These are phyloP conservation scores for Entomortierella beljakovae DNA, from an alignment of 192 early-diverging fungal genomes.

Conservation along the genomic window DNA sequence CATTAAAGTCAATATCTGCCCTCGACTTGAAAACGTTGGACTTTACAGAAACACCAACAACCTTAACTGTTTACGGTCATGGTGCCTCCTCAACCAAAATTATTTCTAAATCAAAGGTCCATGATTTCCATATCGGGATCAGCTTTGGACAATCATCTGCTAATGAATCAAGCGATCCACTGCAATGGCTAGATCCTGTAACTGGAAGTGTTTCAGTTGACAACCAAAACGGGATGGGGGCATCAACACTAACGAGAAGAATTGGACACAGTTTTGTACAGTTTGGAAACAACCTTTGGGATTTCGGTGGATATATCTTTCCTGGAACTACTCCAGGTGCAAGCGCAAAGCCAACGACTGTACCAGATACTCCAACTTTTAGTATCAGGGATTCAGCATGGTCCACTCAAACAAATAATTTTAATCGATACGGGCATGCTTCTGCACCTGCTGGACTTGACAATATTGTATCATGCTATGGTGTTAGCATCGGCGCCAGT, in stretches of 20 bases:
- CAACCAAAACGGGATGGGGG: not conserved
- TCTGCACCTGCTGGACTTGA: constrained; percentile 17
- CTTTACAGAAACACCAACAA: constrained; percentile 14
- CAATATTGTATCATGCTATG: constrained; percentile 28
- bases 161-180: not conserved
- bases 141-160: constrained; percentile 11
- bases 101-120: not conserved
- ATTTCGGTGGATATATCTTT: constrained; percentile 6
- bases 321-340: not conserved
- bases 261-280: constrained; percentile 22
- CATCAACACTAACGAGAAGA: not conserved
- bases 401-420: constrained; percentile 12
- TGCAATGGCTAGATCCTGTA: constrained; percentile 22
- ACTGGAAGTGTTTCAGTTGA: not conserved
- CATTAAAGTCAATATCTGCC: constrained; percentile 19
- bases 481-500: not conserved
- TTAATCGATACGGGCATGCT: constrained; percentile 27
- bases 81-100: not conserved
- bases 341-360: not conserved
- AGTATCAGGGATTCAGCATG: constrained; percentile 6
- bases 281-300: constrained; percentile 23
- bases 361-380: constrained; percentile 18
- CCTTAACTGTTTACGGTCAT: constrained; percentile 17
- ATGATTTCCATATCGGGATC: constrained; percentile 10
- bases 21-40: constrained; percentile 9